A percentile compares a stretch with the other conserved stretches of the same genome.
Conservation (phyloP, 345 rosid species). For the Linum trigynum region DNA sequence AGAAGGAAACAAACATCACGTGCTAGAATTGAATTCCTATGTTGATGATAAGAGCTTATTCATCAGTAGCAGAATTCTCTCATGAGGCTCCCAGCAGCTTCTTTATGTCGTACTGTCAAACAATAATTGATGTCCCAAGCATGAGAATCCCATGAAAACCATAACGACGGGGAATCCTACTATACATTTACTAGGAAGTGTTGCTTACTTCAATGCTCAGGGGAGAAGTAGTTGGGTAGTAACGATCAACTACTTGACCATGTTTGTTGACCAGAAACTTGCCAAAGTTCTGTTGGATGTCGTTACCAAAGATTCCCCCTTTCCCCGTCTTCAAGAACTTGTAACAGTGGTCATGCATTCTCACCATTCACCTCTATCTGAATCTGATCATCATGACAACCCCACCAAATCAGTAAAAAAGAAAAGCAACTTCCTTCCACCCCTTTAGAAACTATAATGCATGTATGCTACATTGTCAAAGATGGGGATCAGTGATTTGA, state of each 20-base stretch:
- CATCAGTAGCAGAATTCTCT: not conserved
- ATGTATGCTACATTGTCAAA: slow-evolving; percentile 18
- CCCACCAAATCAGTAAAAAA: not conserved
- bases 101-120: slow-evolving; percentile 48
- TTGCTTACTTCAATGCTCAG: slow-evolving; percentile 21
- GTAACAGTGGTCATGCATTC: slow-evolving; percentile 21
- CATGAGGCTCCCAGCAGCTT: slow-evolving; percentile 33
- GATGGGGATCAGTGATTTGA: slow-evolving; percentile 23
- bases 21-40: too few relatives aligned
- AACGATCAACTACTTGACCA: slow-evolving; percentile 24
- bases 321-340: slow-evolving; percentile 23
- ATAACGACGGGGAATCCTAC: too few relatives aligned
- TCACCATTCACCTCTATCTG: slow-evolving; percentile 27
- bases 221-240: slow-evolving; percentile 27
- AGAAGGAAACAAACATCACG: too few relatives aligned
- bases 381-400: not conserved
- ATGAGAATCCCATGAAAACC: not conserved
- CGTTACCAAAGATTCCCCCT: slow-evolving; percentile 29
- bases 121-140: not conserved
- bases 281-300: slow-evolving; percentile 28
- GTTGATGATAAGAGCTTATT: too few relatives aligned
- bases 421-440: too few relatives aligned
- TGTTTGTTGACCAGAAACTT: slow-evolving; percentile 22
- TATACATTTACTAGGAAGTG: not conserved
- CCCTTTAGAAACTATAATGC: too few relatives aligned